These are phyloP conservation scores for Jatropha multifida DNA, from an alignment of 441 rosid species.

Conservation along the genomic window DNA sequence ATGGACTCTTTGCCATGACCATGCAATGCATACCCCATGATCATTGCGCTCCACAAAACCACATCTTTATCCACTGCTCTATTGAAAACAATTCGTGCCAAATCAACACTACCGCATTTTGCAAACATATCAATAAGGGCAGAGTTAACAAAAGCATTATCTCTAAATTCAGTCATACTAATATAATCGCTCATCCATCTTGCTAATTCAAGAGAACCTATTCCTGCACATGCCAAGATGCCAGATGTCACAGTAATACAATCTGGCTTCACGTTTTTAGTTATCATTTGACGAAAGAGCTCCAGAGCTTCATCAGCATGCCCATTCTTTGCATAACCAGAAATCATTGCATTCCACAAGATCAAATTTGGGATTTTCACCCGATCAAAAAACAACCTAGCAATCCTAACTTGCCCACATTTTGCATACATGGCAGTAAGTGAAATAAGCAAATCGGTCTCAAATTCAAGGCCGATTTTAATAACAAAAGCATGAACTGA, in stretches of 20 bases:
- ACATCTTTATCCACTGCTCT: slow-evolving; percentile 58
- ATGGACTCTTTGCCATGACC: slow-evolving; percentile 67
- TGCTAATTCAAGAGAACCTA: slow-evolving; percentile 71
- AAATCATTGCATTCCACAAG: slow-evolving; percentile 80
- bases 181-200: slow-evolving; percentile 58
- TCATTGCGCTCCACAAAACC: slow-evolving; percentile 86
- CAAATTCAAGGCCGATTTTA: slow-evolving; percentile 63
- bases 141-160: slow-evolving; percentile 49
- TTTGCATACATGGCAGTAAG: slow-evolving; percentile 75
- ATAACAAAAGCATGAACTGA: slow-evolving; percentile 55
- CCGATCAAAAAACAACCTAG: slow-evolving; percentile 58
- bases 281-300: slow-evolving; percentile 55
- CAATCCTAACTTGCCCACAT: slow-evolving; percentile 56
- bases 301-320: slow-evolving; percentile 61
- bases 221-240: slow-evolving; percentile 64
- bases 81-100: slow-evolving; percentile 56
- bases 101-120: slow-evolving; percentile 68
- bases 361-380: slow-evolving; percentile 58
- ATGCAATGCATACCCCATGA: slow-evolving; percentile 72
- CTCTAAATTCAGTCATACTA: slow-evolving; percentile 38
- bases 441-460: slow-evolving; percentile 72
- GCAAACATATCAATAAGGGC: slow-evolving; percentile 75
- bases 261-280: slow-evolving; percentile 42
- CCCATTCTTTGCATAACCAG: slow-evolving; percentile 77
- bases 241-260: slow-evolving; percentile 58